Base-by-base conservation (phyloP, 441 rosid genomes). In the Croton laevigatus region DNA sequence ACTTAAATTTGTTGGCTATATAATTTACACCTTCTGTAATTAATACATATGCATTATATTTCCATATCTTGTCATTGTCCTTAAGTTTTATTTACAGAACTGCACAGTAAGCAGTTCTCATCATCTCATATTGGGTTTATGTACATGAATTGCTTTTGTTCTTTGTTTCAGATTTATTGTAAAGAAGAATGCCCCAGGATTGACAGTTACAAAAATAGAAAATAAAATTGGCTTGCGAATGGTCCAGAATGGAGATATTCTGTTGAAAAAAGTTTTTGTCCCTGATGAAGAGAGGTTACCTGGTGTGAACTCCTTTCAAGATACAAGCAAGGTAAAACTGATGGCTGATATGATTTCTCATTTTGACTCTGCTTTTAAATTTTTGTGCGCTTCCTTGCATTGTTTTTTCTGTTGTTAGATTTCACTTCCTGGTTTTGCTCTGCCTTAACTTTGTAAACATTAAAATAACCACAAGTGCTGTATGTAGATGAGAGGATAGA, bases 211-310 rank as follows among this genome's bases (percentile, higher is more conserved):
- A 36, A 95, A 95, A 83, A 95, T 95, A 23, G 87, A 84, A 68
- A 93, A 95, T 69, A 95, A 95, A 84, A 95, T 95, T 77, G 99
- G 97, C 44, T 79, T 95, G 51, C 86, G 98, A 36, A 95, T 91
- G 9, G 99, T 95, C 73, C 98, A 95, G 78, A 95, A 95, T 81
- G 98, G 97, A 76, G 99, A 95, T 81, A 91, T 95, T 71, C 71
- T 85, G 71, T 66, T 95, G 73, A 81, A 82, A 73, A 83, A 80
- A 66, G 96, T 93, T 75, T 93, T 93, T 78, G 90, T 91, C 68
- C 93, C 96, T 22, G 97, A 93, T 72, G 97, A 88, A 82, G 98
- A 95, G 71, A 84, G 90, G 74, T 77, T 95, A 65, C 89, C 97
- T 54, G 97, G 97, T 57, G 84, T 95, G 46, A 90, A 91, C 77